Conservation (phyloP, 2,329 filamentous ascomycete species). For the Parascedosporium putredinis region DNA sequence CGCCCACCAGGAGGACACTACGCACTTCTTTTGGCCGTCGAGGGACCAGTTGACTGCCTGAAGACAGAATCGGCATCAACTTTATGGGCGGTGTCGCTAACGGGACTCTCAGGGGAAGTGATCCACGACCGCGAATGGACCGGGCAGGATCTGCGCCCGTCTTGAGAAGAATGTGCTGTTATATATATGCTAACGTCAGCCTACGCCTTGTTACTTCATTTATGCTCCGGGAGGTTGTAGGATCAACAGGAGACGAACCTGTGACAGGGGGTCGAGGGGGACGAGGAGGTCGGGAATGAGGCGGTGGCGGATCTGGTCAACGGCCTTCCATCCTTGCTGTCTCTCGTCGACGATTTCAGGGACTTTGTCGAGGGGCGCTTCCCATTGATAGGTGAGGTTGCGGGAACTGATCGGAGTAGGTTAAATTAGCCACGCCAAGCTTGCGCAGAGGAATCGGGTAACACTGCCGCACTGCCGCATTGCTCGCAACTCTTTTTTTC, state of each 20-base stretch:
- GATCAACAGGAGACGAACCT: constrained; percentile 14
- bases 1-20: no score
- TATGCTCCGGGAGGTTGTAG: not conserved
- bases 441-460: no score
- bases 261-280: constrained; percentile 20
- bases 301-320: constrained; percentile 11
- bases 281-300: constrained; percentile 11
- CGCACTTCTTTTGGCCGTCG: constrained; percentile 54
- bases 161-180: constrained; percentile 52
- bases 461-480: no score
- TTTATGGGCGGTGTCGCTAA: constrained; percentile 28
- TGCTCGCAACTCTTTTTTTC: no score
- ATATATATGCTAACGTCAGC: not conserved
- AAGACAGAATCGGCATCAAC: constrained; percentile 30
- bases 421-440: no score
- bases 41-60: constrained; percentile 30
- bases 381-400: constrained; percentile 5
- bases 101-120: constrained; percentile 38
- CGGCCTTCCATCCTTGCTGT: constrained; percentile 11
- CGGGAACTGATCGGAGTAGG: not conserved
- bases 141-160: constrained; percentile 54
- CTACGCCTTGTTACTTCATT: not conserved
- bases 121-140: constrained; percentile 39
- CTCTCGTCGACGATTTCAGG: not conserved
- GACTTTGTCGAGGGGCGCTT: constrained; percentile 7